Evolutionary conservation across 306 rosid species (phyloP).

Genomic region (Castanospermum australe): DNA sequence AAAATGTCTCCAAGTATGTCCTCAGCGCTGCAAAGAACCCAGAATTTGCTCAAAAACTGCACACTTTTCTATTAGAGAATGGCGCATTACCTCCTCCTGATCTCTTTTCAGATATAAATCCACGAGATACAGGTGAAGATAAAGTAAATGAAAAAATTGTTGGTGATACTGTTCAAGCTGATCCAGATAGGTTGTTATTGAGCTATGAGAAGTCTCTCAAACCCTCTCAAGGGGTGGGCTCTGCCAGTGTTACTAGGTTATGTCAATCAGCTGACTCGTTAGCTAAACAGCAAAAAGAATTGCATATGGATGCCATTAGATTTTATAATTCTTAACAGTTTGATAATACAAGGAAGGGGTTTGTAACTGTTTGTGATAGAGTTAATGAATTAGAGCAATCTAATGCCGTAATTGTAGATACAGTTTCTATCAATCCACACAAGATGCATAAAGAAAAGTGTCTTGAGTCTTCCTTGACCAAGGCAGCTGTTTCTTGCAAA

Average conservation of each 20-base stretch:
- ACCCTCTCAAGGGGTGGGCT: conserved; percentile 35
- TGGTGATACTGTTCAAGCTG: conserved; percentile 46
- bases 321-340: conserved; percentile 28
- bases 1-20: conserved; percentile 82
- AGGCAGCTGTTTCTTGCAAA: conserved; percentile 31
- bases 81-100: conserved; percentile 94
- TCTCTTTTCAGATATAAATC: conserved; percentile 72
- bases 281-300: conserved; percentile 29
- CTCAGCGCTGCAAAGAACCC: conserved; percentile 89
- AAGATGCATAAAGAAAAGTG: conserved; percentile 40
- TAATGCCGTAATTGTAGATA: conserved; percentile 25
- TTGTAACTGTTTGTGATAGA: conserved; percentile 39
- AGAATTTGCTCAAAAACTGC: conserved; percentile 83
- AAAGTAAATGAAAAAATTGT: conserved; percentile 29
- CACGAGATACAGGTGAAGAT: conserved; percentile 48
- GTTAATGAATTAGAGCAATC: conserved; percentile 24
- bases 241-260: conserved; percentile 20
- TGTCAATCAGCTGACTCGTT: conserved; percentile 23
- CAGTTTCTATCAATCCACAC: conserved; percentile 25
- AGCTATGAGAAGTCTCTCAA: conserved; percentile 42
- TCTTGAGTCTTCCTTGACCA: conserved; percentile 28
- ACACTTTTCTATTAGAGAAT: conserved; percentile 82
- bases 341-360: conserved; percentile 36
- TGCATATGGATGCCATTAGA: conserved; percentile 25
- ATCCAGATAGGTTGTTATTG: conserved; percentile 41